A percentile compares a stretch with the other conserved stretches of the same genome.
phyloP scores from a whole-genome alignment of 306 rosid species.

The Sechiopsis laciniata region DNA sequence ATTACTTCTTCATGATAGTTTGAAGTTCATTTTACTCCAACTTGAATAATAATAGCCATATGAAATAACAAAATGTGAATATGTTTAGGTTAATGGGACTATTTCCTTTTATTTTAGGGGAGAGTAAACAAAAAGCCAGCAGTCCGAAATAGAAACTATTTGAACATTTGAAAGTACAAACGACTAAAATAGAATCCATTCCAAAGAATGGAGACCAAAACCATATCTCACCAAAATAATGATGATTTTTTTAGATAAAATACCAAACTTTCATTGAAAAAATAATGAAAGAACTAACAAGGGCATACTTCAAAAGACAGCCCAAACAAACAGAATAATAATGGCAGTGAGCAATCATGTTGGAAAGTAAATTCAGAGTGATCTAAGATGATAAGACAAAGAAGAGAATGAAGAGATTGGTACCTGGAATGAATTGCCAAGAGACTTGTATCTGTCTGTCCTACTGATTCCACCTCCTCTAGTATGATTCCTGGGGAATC shows the following conservation, averaged over 20 bases:
- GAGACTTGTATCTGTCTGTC: slow-evolving; percentile 85
- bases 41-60: too few species aligned
- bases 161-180: neutral
- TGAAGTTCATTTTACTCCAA: neutral
- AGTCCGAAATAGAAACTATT: neutral
- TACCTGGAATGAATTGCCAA: slow-evolving; percentile 97
- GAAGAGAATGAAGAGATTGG: neutral
- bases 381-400: neutral
- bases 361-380: neutral
- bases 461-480: slow-evolving; percentile 97
- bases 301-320: too few species aligned
- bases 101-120: neutral
- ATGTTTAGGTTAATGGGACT: too few species aligned
- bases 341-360: neutral
- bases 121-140: neutral
- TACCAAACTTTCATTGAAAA: too few species aligned
- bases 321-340: neutral
- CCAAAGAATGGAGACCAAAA: too few species aligned
- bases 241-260: neutral
- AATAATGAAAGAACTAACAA: too few species aligned
- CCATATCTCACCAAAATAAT: neutral
- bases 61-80: too few species aligned
- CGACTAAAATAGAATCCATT: too few species aligned
- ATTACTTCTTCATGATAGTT: neutral
- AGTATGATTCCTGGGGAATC: slow-evolving; percentile 90